Percentiles rank a stretch among this genome's conserved stretches.
Evolutionary conservation across 805 yeast genomes (phyloP).

Genomic region (Metschnikowia gelsemii): DNA sequence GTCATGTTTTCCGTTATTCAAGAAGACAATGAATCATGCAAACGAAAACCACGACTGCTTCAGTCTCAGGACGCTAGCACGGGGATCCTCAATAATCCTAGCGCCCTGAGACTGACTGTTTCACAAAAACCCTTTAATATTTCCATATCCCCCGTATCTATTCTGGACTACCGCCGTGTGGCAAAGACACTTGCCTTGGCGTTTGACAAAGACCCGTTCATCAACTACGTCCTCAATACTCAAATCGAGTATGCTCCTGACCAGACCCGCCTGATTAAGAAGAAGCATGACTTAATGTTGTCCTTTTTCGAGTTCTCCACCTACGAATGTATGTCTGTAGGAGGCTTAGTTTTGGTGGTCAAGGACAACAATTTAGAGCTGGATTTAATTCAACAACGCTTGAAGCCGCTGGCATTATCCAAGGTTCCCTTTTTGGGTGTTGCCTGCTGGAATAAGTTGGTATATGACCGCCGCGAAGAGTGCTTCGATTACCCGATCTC

Average conservation of each 20-base stretch:
- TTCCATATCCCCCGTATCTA: slow-evolving; percentile 21
- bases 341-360: slow-evolving; percentile 50
- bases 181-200: slow-evolving; percentile 54
- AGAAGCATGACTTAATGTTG: slow-evolving; percentile 43
- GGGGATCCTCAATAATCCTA: slow-evolving; percentile 20
- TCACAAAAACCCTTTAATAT: slow-evolving; percentile 17
- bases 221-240: slow-evolving; percentile 48
- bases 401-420: slow-evolving; percentile 26
- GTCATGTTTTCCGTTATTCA: slow-evolving; percentile 24
- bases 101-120: slow-evolving; percentile 27
- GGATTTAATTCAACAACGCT: slow-evolving; percentile 26
- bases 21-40: slow-evolving; percentile 36
- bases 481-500: slow-evolving; percentile 23
- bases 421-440: slow-evolving; percentile 51
- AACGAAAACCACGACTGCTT: slow-evolving; percentile 40
- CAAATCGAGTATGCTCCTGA: slow-evolving; percentile 13
- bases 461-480: slow-evolving; percentile 23
- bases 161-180: slow-evolving; percentile 50
- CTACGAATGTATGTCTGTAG: slow-evolving; percentile 50
- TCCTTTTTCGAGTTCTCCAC: slow-evolving; percentile 54
- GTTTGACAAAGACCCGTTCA: slow-evolving; percentile 55
- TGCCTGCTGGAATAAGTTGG: slow-evolving; percentile 46
- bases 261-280: slow-evolving; percentile 26
- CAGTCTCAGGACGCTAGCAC: slow-evolving; percentile 35
- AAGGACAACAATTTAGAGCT: slow-evolving; percentile 47